A percentile compares a stretch with the other conserved stretches of the same genome.
These are phyloP conservation scores for Cyclospora cayetanensis DNA, from an alignment of 169 alveolate genomes.

Conservation along the genomic window DNA sequence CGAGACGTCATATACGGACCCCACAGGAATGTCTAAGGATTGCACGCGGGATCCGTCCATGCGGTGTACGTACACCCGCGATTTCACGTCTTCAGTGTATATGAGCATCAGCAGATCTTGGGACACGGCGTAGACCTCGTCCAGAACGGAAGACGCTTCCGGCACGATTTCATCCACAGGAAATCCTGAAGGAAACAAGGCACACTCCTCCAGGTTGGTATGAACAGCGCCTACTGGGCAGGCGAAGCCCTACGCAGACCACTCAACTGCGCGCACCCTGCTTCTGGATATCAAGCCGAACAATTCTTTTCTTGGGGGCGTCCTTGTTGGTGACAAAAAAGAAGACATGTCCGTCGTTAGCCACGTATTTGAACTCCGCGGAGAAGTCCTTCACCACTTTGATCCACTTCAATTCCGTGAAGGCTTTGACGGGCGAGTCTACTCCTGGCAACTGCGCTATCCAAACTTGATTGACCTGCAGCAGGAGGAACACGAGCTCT, in stretches of 20 bases:
- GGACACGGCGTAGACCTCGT: constrained; percentile 3
- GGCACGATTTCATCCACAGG: constrained; percentile 33
- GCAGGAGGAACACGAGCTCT: background rate
- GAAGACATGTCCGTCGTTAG: constrained; percentile 50
- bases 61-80: constrained; percentile 19
- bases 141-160: constrained; percentile 24
- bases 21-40: constrained; percentile 25
- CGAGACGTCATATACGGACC: constrained; percentile 35
- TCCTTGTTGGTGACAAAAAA: constrained; percentile 42
- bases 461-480: constrained; percentile 58
- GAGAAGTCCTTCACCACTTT: constrained; percentile 15
- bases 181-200: background rate
- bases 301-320: constrained; percentile 54
- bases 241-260: background rate
- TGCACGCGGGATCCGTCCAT: background rate
- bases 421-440: background rate
- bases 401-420: constrained; percentile 15
- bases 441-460: constrained; percentile 23
- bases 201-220: background rate
- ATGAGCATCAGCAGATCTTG: constrained; percentile 34
- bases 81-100: constrained; percentile 45
- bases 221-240: background rate
- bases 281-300: background rate
- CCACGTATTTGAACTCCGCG: constrained; percentile 47
- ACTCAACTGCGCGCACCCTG: background rate